Percentiles rank a stretch among this genome's conserved stretches.
These are phyloP conservation scores for Quercus agrifolia DNA, from an alignment of 306 rosid species.

Conservation along the genomic window DNA sequence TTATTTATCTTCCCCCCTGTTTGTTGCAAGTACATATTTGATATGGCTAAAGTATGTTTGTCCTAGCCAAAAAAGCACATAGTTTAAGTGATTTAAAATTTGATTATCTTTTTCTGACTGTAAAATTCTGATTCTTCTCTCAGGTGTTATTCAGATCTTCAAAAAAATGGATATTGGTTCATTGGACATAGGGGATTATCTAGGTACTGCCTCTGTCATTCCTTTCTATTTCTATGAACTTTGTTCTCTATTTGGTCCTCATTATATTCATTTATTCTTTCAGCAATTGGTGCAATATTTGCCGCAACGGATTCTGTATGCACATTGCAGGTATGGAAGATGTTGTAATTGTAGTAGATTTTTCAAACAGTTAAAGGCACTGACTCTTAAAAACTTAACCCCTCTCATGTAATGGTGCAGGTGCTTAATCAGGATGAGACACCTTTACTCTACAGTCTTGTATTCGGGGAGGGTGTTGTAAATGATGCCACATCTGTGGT, in stretches of 20 bases:
- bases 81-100: background rate
- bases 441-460: conserved; percentile 95
- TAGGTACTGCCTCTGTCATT: conserved; percentile 47
- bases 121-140: conserved; percentile 37
- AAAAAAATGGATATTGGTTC: conserved; percentile 67
- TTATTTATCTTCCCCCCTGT: background rate
- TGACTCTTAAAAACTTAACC: conserved; percentile 18
- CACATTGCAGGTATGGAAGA: conserved; percentile 83
- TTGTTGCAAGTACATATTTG: background rate
- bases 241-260: conserved; percentile 17
- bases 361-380: conserved; percentile 17
- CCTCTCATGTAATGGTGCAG: conserved; percentile 46
- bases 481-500: conserved; percentile 98
- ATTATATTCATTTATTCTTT: conserved; percentile 10
- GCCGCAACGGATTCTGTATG: conserved; percentile 99
- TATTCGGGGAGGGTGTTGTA: conserved; percentile 97
- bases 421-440: conserved; percentile 95
- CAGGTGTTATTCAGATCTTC: conserved; percentile 70
- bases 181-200: conserved; percentile 66
- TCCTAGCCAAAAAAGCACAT: background rate
- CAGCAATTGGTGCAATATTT: conserved; percentile 98
- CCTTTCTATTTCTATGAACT: conserved; percentile 6
- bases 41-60: background rate
- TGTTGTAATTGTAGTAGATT: background rate
- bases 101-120: conserved; percentile 12